A percentile compares a stretch with the other conserved stretches of the same genome.
Conservation (phyloP, 495 filamentous ascomycete genomes). For the Hypomontagnella monticulosa region DNA sequence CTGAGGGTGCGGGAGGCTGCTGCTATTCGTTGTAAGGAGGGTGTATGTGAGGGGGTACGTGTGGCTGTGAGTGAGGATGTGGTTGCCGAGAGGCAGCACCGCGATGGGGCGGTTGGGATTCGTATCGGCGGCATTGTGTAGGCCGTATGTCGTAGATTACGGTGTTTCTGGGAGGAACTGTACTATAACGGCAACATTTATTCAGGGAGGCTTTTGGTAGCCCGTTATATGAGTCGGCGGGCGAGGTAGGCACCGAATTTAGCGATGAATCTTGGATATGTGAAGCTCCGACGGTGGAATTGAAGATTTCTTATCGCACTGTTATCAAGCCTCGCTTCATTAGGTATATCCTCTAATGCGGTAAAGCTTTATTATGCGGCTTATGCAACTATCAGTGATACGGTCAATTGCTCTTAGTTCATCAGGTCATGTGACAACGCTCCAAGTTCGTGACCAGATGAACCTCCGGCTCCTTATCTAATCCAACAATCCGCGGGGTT, state of each 20-base stretch:
- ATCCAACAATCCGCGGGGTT: slow-evolving; percentile 17
- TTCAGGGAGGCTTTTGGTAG: not conserved
- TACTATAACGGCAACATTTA: slow-evolving; percentile 5
- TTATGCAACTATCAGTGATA: too few species aligned
- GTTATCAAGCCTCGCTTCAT: not conserved
- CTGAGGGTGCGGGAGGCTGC: slow-evolving; percentile 6
- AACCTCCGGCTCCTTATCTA: slow-evolving; percentile 2
- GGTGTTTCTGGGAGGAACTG: not conserved
- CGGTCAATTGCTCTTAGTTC: too few species aligned
- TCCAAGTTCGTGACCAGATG: slow-evolving; percentile 29
- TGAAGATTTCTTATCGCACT: slow-evolving; percentile 31
- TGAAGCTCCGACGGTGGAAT: slow-evolving; percentile 8
- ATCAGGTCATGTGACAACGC: slow-evolving; percentile 37
- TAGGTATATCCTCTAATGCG: not conserved
- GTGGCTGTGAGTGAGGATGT: slow-evolving; percentile 21
- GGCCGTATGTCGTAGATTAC: not conserved
- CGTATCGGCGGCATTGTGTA: slow-evolving; percentile 27
- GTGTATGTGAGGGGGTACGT: not conserved
- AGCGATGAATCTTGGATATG: not conserved
- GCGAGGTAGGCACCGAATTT: not conserved
- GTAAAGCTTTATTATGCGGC: too few species aligned
- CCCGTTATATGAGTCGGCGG: not conserved
- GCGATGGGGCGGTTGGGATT: slow-evolving; percentile 20
- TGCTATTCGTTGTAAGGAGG: slow-evolving; percentile 29
- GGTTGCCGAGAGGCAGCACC: slow-evolving; percentile 26